These are phyloP conservation scores for Mortierella claussenii DNA, from an alignment of 192 early-diverging fungal species.

Conservation along the genomic window DNA sequence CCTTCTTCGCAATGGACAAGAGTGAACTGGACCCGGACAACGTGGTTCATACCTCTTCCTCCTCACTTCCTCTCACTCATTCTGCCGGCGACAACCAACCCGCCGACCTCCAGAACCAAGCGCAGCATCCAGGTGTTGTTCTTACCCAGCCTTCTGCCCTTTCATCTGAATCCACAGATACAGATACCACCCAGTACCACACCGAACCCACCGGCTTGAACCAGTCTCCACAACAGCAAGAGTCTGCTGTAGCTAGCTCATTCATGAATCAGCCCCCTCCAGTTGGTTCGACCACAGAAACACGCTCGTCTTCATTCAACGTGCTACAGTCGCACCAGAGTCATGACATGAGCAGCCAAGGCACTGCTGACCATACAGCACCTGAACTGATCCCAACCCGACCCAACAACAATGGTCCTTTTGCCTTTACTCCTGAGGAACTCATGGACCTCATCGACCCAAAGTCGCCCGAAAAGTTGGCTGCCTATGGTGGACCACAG, in stretches of 20 bases:
- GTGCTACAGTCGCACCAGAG: too few species aligned
- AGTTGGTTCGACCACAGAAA: too few species aligned
- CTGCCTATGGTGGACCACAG: constrained; percentile 58
- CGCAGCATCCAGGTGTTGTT: not conserved
- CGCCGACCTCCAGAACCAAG: too few species aligned
- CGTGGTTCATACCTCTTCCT: not conserved
- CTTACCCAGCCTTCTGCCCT: not conserved
- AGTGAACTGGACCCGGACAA: constrained; percentile 1
- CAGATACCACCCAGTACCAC: too few species aligned
- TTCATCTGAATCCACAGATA: too few species aligned
- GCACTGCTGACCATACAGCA: not conserved
- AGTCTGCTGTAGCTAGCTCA: not conserved
- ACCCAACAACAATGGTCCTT: constrained; percentile 50
- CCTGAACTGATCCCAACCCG: not conserved
- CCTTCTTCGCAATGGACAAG: too few species aligned
- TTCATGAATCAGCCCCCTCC: not conserved
- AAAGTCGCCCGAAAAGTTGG: constrained; percentile 60
- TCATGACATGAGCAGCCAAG: too few species aligned
- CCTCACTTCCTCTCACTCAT: not conserved
- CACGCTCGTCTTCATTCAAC: too few species aligned
- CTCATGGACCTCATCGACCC: constrained; percentile 66
- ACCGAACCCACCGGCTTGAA: too few species aligned
- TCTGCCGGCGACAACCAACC: not conserved
- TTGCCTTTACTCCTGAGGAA: constrained; percentile 63
- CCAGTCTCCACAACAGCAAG: too few species aligned